These are phyloP conservation scores for Verticillium dahliae DNA, from an alignment of 2,329 filamentous ascomycete species.

Conservation along the genomic window DNA sequence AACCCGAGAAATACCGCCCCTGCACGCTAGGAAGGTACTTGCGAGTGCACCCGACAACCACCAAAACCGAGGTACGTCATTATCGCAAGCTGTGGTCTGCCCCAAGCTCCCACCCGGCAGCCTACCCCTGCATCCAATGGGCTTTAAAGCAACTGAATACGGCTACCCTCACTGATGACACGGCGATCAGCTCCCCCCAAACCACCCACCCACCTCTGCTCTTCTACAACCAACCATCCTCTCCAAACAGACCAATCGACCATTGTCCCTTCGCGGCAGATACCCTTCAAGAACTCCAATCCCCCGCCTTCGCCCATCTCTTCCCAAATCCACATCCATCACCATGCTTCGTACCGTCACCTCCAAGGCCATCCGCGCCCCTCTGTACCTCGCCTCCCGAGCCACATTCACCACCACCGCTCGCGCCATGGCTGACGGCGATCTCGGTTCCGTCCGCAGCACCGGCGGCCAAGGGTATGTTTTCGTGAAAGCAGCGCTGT, in stretches of 20 bases:
- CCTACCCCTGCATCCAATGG: not conserved
- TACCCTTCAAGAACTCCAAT: not conserved
- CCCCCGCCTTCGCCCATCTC: not conserved
- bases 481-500: not conserved
- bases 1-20: slow-evolving; percentile 9
- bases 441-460: slow-evolving; percentile 56
- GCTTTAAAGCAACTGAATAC: not conserved
- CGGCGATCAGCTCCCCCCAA: not conserved
- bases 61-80: not conserved
- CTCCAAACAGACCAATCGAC: not conserved
- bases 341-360: slow-evolving; percentile 63
- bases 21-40: slow-evolving; percentile 9
- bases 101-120: not conserved
- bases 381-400: slow-evolving; percentile 40
- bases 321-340: slow-evolving; percentile 9
- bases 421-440: slow-evolving; percentile 61
- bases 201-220: not conserved
- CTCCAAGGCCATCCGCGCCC: slow-evolving; percentile 47
- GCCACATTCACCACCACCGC: slow-evolving; percentile 58
- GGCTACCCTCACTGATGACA: not conserved
- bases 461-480: slow-evolving; percentile 48
- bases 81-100: not conserved
- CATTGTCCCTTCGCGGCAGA: not conserved
- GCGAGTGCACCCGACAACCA: not conserved
- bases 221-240: not conserved